Percentiles rank a stretch among this genome's conserved stretches.
Conservation (phyloP, 805 yeast species). For the Nakazawaea sp. region DNA sequence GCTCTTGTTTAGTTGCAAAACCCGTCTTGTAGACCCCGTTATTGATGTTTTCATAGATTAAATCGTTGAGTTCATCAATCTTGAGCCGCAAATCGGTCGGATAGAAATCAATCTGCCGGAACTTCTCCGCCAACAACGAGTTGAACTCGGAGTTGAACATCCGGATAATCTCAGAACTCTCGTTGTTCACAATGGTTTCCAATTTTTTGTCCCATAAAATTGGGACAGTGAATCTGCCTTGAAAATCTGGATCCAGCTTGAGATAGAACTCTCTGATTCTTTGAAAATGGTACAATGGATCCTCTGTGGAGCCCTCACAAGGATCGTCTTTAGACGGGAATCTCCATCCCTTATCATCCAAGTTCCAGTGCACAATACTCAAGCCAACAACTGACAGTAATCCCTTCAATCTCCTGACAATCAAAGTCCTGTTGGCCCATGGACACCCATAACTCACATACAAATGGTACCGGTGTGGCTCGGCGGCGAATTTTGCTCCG, state of each 20-base stretch:
- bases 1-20: constrained; percentile 78
- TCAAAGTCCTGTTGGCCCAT: constrained; percentile 88
- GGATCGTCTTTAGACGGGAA: constrained; percentile 49
- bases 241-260: constrained; percentile 68
- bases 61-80: constrained; percentile 72
- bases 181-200: constrained; percentile 83
- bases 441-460: constrained; percentile 91
- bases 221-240: constrained; percentile 87
- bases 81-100: constrained; percentile 46
- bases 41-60: constrained; percentile 83
- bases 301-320: constrained; percentile 43
- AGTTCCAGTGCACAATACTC: constrained; percentile 85
- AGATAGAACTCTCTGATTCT: constrained; percentile 67
- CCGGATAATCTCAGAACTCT: constrained; percentile 83
- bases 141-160: constrained; percentile 75
- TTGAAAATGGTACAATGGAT: constrained; percentile 50
- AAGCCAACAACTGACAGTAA: constrained; percentile 51
- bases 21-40: constrained; percentile 94
- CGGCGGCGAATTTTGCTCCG: constrained; percentile 68
- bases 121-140: constrained; percentile 40
- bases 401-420: constrained; percentile 71
- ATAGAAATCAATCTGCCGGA: constrained; percentile 49
- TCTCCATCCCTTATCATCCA: constrained; percentile 89
- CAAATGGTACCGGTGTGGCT: constrained; percentile 74
- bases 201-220: constrained; percentile 86